A percentile compares a stretch with the other conserved stretches of the same genome.
Evolutionary conservation across 805 yeast species (phyloP).

Genomic region (Clavispora carvajalis): DNA sequence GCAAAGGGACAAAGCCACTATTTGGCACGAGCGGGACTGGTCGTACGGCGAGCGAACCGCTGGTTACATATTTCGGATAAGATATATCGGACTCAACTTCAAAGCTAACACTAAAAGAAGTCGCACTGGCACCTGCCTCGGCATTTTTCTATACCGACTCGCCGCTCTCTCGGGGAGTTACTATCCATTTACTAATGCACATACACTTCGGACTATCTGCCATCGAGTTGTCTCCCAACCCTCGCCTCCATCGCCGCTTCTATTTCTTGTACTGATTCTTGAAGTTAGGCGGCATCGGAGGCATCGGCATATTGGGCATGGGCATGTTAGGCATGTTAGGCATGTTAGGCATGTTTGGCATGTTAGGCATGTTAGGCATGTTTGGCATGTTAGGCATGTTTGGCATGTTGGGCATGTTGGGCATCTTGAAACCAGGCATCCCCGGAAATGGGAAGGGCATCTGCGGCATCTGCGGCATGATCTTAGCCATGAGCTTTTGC

Average conservation of each 20-base stretch:
- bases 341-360: constrained; percentile 24
- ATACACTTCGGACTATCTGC: no score
- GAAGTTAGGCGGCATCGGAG: constrained; percentile 3
- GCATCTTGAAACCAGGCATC: constrained; percentile 24
- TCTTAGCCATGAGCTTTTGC: constrained; percentile 65
- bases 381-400: constrained; percentile 18
- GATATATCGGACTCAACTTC: no score
- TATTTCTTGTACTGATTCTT: constrained; percentile 1
- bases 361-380: constrained; percentile 21
- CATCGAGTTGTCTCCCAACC: no score
- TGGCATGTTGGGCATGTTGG: constrained; percentile 21
- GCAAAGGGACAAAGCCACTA: no score
- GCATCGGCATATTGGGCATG: constrained; percentile 9
- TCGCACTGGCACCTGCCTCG: no score
- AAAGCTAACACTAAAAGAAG: no score
- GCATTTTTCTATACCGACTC: no score
- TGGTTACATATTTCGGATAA: no score
- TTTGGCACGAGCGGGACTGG: no score
- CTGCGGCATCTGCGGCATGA: constrained; percentile 30
- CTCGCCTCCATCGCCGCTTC: not conserved
- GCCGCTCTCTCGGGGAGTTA: no score
- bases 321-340: constrained; percentile 13
- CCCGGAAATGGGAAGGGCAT: constrained; percentile 18
- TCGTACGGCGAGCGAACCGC: no score
- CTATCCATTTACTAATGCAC: no score